Percentiles rank a stretch among this genome's conserved stretches.
These are phyloP conservation scores for Coniochaeta sp. DNA, from an alignment of 2,329 filamentous ascomycete species.

Conservation along the genomic window DNA sequence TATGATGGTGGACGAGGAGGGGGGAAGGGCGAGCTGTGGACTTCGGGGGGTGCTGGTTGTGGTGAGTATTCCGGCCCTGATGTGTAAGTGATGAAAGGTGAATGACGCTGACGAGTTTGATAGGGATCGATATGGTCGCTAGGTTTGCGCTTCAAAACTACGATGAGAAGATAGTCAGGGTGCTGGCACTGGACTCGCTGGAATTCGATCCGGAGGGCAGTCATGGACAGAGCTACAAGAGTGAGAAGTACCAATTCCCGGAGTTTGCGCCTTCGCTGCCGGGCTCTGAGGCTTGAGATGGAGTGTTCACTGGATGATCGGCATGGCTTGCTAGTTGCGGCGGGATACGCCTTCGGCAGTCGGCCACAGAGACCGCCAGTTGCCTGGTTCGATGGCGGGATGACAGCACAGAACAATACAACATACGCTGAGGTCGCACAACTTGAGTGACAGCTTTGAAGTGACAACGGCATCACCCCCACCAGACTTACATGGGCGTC, in stretches of 20 bases:
- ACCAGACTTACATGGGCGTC: not conserved
- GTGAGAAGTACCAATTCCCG: not conserved
- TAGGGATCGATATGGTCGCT: not conserved
- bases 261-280: not conserved
- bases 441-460: no score
- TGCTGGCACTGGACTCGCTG: not conserved
- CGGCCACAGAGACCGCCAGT: no score
- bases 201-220: not conserved
- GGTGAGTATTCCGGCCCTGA: slow-evolving; percentile 18
- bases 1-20: slow-evolving; percentile 16
- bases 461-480: no score
- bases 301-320: no score
- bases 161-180: not conserved
- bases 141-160: not conserved
- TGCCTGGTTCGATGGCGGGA: not conserved
- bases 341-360: no score
- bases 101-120: not conserved
- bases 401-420: not conserved
- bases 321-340: no score
- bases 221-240: not conserved
- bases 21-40: slow-evolving; percentile 27
- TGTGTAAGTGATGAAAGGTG: not conserved
- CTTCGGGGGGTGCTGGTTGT: slow-evolving; percentile 26
- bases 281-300: no score
- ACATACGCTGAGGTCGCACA: not conserved